Evolutionary conservation across 73 alveolate species (phyloP), one percentile per base, ranked within the genome.

Genomic region (Symbiodinium natans): DNA sequence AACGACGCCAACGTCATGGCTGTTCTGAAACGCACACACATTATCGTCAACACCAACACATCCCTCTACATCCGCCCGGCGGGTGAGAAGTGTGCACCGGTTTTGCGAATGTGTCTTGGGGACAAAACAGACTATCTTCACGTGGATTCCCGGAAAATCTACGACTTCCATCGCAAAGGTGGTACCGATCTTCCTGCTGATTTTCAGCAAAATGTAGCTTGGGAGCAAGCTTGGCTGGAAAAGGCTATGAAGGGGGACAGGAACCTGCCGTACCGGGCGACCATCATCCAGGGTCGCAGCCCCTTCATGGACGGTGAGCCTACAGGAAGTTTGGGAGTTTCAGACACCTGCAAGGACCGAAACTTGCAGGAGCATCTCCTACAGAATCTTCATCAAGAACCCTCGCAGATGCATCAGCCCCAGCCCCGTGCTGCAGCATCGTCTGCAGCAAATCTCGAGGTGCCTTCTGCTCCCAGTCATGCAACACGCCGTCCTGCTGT

Each of bases 1-100:
- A 84, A 7, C n/a, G 80, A 42, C 17, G 21, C 43, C 75, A 84
- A 84, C 93, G 31, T 84, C 52, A 84, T 43, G 93, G 80, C 93
- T 9, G 93, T 84, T 3, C 80, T 84, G 27, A 84, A 84, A 33
- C 68, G 92, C 36, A 83, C 93, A 27, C 93, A 84, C 48, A 2
- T 84, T 11, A 7, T 42, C 59, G 48, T 84, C 52, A 84, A 84
- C 39, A 46, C 93, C 42, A 42, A 83, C 41, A 83, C 92, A 31
- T 84, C 48, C 33, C 80, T 84, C 52, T 84, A 84, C 34, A 46
- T 46, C 52, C 42, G 93, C 3, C 93, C 93, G 2, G 93, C 93
- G 11, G 48, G 93, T n/a, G 93, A 84, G 48, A n/a, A 46, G 29
- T 0, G 7, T 17, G 27, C 34, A 15, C 93, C 80, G 11, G 93